A percentile compares a stretch with the other conserved stretches of the same genome.
Conservation (phyloP, 225 moss, liverwort and hornwort genomes). For the Straminergon stramineum region DNA sequence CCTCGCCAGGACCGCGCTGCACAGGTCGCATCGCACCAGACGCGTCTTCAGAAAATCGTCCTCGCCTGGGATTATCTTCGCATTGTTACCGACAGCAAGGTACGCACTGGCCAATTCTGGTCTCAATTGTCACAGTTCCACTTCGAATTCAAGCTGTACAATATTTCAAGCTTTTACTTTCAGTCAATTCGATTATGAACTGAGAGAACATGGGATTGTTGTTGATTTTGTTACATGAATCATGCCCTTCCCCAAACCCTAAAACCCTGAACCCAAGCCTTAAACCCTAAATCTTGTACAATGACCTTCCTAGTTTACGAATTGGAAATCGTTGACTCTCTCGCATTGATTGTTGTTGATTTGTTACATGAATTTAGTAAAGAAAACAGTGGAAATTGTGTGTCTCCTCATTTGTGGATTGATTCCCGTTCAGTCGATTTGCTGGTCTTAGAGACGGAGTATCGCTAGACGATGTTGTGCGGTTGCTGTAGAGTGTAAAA, state of each 20-base stretch:
- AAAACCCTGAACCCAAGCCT: background rate
- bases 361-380: background rate
- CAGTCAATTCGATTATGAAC: background rate
- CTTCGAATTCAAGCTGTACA: background rate
- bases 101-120: background rate
- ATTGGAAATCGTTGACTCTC: background rate
- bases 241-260: no score
- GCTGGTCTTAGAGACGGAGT: background rate
- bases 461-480: background rate
- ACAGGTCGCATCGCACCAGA: constrained; percentile 68
- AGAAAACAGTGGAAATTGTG: background rate
- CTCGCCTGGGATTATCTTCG: constrained; percentile 89
- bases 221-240: background rate
- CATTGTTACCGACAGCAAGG: constrained; percentile 66
- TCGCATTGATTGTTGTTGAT: background rate
- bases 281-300: background rate
- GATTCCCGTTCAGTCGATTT: background rate
- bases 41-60: constrained; percentile 82
- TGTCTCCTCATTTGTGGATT: background rate
- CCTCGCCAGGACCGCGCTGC: constrained; percentile 34
- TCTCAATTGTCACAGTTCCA: background rate
- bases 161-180: background rate
- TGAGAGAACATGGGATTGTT: background rate
- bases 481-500: background rate
- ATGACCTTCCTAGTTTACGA: background rate